Evolutionary conservation across 768 basidiomycete genomes (phyloP).

Genomic region (Tylopilus subfusipes): DNA sequence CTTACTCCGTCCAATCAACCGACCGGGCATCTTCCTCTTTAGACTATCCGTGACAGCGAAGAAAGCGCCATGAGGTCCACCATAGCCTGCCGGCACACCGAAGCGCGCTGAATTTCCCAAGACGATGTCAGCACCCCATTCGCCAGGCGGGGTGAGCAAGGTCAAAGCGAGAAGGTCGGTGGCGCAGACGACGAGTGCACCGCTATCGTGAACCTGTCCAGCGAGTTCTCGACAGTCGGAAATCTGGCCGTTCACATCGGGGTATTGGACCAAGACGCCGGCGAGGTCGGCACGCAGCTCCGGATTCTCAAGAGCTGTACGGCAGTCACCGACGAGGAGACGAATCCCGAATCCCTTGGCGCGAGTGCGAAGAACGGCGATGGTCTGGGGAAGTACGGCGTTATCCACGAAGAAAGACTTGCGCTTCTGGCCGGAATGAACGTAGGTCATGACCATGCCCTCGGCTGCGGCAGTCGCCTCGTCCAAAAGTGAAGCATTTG

Average conservation of each 20-base stretch:
- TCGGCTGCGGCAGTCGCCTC: conserved; percentile 95
- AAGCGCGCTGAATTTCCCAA: conserved; percentile 95
- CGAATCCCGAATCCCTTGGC: conserved; percentile 93
- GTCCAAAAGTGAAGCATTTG: conserved; percentile 93
- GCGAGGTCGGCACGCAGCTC: conserved; percentile 61
- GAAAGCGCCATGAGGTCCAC: conserved; percentile 96
- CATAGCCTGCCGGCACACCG: conserved; percentile 96
- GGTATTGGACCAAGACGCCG: conserved; percentile 92
- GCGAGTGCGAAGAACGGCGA: conserved; percentile 84
- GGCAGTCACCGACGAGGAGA: conserved; percentile 64
- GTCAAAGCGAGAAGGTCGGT: conserved; percentile 93
- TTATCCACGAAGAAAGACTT: conserved; percentile 81
- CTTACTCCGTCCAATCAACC: conserved; percentile 86
- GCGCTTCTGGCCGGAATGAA: conserved; percentile 64
- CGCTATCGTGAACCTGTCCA: conserved; percentile 61
- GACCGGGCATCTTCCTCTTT: conserved; percentile 98
- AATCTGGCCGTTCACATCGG: conserved; percentile 82
- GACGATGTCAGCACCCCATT: conserved; percentile 98
- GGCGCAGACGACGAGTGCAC: conserved; percentile 82
- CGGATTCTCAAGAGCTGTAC: conserved; percentile 48
- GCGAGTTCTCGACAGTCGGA: conserved; percentile 69
- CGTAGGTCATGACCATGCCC: conserved; percentile 94
- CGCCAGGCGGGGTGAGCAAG: conserved; percentile 91
- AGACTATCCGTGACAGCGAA: conserved; percentile 90
- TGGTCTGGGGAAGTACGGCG: conserved; percentile 82